A percentile compares a stretch with the other conserved stretches of the same genome.
These are phyloP conservation scores for Obba rivulosa DNA, from an alignment of 768 basidiomycete species.

Conservation along the genomic window DNA sequence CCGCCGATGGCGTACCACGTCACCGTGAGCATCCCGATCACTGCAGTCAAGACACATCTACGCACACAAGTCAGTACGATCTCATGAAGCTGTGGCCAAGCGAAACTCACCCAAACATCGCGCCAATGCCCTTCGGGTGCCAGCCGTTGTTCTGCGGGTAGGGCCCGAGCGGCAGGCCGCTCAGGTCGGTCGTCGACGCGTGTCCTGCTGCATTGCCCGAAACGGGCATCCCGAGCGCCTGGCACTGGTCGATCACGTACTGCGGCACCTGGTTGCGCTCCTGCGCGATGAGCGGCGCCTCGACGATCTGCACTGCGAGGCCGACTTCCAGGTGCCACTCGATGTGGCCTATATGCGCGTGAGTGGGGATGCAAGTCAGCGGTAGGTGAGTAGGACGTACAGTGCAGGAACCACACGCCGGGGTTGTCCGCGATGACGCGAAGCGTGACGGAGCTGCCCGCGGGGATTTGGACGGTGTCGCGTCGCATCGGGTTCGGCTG, in stretches of 20 bases:
- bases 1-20: slow-evolving; percentile 86
- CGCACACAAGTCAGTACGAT: slow-evolving; percentile 3
- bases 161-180: slow-evolving; percentile 61
- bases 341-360: slow-evolving; percentile 55
- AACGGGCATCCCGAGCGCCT: slow-evolving; percentile 45
- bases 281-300: slow-evolving; percentile 73
- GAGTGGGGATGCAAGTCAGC: neutral
- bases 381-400: slow-evolving; percentile 32
- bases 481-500: slow-evolving; percentile 88
- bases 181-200: slow-evolving; percentile 61
- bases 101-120: slow-evolving; percentile 60
- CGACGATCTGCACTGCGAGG: slow-evolving; percentile 79
- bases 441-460: slow-evolving; percentile 62
- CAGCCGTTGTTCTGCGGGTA: slow-evolving; percentile 70
- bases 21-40: slow-evolving; percentile 77
- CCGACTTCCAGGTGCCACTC: slow-evolving; percentile 86
- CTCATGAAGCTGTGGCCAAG: neutral
- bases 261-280: slow-evolving; percentile 49
- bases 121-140: slow-evolving; percentile 67
- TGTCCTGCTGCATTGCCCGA: slow-evolving; percentile 89
- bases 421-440: slow-evolving; percentile 89
- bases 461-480: slow-evolving; percentile 80
- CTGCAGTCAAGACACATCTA: slow-evolving; percentile 77
- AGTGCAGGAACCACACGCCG: slow-evolving; percentile 84
- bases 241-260: slow-evolving; percentile 67